Percentiles rank a stretch among this genome's conserved stretches.
phyloP scores from a whole-genome alignment of 805 yeast species.

The Saccharomycopsis sp. region DNA sequence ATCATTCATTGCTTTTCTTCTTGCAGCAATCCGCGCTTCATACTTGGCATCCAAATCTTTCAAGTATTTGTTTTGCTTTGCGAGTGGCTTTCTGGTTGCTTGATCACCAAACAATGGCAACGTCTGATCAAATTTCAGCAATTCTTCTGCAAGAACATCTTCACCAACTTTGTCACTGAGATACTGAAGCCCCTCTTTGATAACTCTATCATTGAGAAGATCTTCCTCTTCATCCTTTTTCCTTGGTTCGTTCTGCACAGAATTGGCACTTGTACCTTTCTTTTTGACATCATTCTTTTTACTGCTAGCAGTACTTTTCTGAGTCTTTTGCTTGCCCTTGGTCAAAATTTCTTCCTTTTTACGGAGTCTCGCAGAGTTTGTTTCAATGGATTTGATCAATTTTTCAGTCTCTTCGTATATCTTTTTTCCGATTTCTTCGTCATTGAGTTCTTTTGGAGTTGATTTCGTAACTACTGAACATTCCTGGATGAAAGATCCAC shows the following conservation, averaged over 20 bases:
- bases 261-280: conserved; percentile 1
- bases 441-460: conserved; percentile 56
- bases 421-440: conserved; percentile 48
- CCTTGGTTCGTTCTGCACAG: background rate
- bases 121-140: conserved; percentile 13
- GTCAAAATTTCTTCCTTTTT: conserved; percentile 31
- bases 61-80: conserved; percentile 16
- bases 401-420: conserved; percentile 55
- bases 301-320: background rate
- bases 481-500: conserved; percentile 68
- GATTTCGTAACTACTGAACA: conserved; percentile 43
- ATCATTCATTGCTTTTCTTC: too few species aligned
- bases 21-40: conserved; percentile 10
- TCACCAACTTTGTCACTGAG: background rate
- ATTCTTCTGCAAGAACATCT: conserved; percentile 11
- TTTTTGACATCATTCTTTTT: conserved; percentile 2
- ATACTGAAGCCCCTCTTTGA: background rate
- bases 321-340: conserved; percentile 14
- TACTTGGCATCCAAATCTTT: conserved; percentile 18
- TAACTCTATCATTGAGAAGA: background rate
- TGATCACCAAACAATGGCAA: conserved; percentile 17
- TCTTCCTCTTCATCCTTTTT: background rate
- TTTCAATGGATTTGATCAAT: conserved; percentile 54
- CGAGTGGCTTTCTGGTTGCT: background rate
- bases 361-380: conserved; percentile 58